phyloP scores from a whole-genome alignment of 2,329 filamentous ascomycete species.

The Fusarium zealandicum region DNA sequence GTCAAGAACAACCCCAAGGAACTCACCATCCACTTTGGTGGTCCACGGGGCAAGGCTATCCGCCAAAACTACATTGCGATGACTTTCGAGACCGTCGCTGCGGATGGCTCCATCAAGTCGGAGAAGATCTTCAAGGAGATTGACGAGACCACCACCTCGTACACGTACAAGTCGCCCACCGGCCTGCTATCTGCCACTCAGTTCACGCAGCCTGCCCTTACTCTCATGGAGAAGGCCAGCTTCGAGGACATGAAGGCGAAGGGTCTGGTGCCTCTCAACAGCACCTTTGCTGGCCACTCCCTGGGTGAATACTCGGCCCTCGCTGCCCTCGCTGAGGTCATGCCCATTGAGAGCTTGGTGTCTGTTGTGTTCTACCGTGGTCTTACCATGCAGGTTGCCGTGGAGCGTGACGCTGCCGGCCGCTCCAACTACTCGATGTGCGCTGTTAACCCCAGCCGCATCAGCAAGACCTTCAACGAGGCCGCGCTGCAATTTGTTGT shows the following conservation, averaged over 20 bases:
- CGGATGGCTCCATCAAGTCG: slow-evolving; percentile 92
- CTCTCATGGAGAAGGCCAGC: slow-evolving; percentile 98
- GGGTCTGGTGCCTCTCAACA: slow-evolving; percentile 93
- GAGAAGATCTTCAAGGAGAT: slow-evolving; percentile 99
- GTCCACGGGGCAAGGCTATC: slow-evolving; percentile 94
- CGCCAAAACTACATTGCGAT: slow-evolving; percentile 99
- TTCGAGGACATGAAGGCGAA: slow-evolving; percentile 99
- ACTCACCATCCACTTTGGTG: slow-evolving; percentile 97
- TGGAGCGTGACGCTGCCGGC: slow-evolving; percentile 91
- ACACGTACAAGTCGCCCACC: slow-evolving; percentile 95
- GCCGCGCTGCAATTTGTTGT: slow-evolving; percentile 96
- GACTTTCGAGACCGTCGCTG: slow-evolving; percentile 97
- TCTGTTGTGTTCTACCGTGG: slow-evolving; percentile 99
- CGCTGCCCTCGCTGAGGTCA: slow-evolving; percentile 94
- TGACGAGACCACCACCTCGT: slow-evolving; percentile 88
- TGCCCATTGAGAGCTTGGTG: slow-evolving; percentile 99
- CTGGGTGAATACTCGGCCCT: slow-evolving; percentile 98
- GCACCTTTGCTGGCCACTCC: slow-evolving; percentile 97
- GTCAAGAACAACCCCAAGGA: slow-evolving; percentile 99
- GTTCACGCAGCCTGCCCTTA: slow-evolving; percentile 96
- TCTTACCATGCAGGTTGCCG: slow-evolving; percentile 98
- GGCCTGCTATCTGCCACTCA: slow-evolving; percentile 96
- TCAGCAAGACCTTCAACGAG: slow-evolving; percentile 99
- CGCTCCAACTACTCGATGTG: slow-evolving; percentile 99
- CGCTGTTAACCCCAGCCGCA: slow-evolving; percentile 96